Conservation (phyloP, 129 eudicot species). For the Saussurea involucrata region DNA sequence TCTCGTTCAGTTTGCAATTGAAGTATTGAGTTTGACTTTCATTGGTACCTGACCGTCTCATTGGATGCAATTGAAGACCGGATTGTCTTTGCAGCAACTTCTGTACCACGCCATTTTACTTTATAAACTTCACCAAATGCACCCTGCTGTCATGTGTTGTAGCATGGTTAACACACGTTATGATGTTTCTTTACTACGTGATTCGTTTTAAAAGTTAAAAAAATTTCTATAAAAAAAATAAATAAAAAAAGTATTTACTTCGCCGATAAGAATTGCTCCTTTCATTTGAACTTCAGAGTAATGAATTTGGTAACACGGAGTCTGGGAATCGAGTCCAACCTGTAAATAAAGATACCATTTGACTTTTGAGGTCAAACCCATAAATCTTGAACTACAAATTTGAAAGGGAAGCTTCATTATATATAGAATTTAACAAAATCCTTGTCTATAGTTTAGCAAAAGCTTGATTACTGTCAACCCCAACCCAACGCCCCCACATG, state of each 20-base stretch:
- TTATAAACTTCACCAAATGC: conserved; percentile 71
- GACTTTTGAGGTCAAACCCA: conserved; percentile 9
- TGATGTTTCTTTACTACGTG: neutral
- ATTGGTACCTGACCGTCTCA: conserved; percentile 49
- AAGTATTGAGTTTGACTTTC: conserved; percentile 2
- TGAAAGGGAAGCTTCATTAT: neutral
- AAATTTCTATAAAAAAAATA: neutral
- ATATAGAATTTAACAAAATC: neutral
- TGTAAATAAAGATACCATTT: conserved; percentile 20
- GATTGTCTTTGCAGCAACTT: conserved; percentile 74
- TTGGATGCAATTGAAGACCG: conserved; percentile 66
- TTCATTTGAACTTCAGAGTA: conserved; percentile 43
- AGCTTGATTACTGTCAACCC: no score
- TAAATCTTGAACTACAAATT: neutral
- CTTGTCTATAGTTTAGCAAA: no score
- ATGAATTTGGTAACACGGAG: conserved; percentile 48
- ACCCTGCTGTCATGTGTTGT: conserved; percentile 42
- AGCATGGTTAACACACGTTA: conserved; percentile 8
- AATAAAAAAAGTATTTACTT: conserved; percentile 29
- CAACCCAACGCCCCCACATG: no score
- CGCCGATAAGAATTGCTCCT: conserved; percentile 54
- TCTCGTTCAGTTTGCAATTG: no score
- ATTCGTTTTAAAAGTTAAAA: neutral
- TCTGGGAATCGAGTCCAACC: conserved; percentile 50
- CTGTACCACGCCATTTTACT: conserved; percentile 76